Evolutionary conservation across 2,329 filamentous ascomycete genomes (phyloP).

Genomic region (Huntiella omanensis): DNA sequence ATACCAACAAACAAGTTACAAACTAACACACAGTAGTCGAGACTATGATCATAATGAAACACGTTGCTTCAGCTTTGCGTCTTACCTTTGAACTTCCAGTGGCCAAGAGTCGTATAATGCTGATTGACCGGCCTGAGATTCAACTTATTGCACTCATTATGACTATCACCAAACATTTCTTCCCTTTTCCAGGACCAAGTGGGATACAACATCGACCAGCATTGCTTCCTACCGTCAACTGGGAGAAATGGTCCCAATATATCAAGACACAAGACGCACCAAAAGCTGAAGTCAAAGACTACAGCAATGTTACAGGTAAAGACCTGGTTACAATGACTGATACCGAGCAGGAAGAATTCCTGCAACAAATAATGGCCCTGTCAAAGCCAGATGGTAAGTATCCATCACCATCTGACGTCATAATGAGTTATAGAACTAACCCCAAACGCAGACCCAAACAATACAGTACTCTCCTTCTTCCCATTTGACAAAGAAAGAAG

Average conservation of each 20-base stretch:
- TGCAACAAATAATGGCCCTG: slow-evolving; percentile 24
- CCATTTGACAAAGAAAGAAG: neutral
- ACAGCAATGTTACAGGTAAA: slow-evolving; percentile 36
- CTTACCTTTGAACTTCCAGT: slow-evolving; percentile 4
- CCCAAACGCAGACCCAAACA: neutral
- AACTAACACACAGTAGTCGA: slow-evolving; percentile 12
- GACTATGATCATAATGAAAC: slow-evolving; percentile 8
- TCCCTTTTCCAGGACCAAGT: slow-evolving; percentile 43
- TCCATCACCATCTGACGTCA: neutral
- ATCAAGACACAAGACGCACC: slow-evolving; percentile 13
- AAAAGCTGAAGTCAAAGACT: slow-evolving; percentile 18
- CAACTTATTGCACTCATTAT: slow-evolving; percentile 53
- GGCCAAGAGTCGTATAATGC: slow-evolving; percentile 7
- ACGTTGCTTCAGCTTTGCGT: slow-evolving; percentile 2
- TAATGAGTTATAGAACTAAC: neutral
- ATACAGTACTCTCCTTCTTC: slow-evolving; percentile 5
- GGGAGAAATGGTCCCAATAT: slow-evolving; percentile 40
- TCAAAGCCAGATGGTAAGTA: slow-evolving; percentile 5
- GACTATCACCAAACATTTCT: slow-evolving; percentile 59
- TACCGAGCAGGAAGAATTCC: slow-evolving; percentile 45
- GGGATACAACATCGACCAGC: slow-evolving; percentile 14
- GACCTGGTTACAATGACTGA: slow-evolving; percentile 44
- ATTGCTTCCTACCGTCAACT: slow-evolving; percentile 35
- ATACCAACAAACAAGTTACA: neutral
- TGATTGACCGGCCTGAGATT: slow-evolving; percentile 50